Evolutionary conservation across 2,329 filamentous ascomycete species (phyloP), one percentile per base, ranked within the genome.

Genomic region (Fusarium avenaceum): DNA sequence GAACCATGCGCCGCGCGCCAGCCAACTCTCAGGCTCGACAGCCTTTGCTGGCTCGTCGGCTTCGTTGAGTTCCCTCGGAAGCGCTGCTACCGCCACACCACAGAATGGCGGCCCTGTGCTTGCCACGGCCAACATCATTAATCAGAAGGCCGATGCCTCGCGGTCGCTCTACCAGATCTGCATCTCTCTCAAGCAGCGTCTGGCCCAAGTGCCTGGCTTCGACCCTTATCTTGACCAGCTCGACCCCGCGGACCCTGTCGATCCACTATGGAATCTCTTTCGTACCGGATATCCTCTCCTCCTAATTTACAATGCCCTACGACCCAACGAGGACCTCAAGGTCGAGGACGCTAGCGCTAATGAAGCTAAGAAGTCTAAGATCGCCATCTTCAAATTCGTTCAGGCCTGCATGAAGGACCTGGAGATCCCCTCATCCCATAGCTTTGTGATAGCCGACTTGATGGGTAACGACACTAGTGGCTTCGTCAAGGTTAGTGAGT

Each of bases 161-260:
- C 87, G 91, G 62, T 97, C 94, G 13, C 88, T 99, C 24, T 99
- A 97, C 80, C 95, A 98, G 80, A 97, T 97, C 79, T 98, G 96
- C 78, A 87, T 97, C 71, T 89, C 90, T 54, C 84, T 98, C 64
- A 93, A 92, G 77, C 89, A 91, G 80, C 89, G 96, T 67, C 84
- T 99, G 64, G 86, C 89, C 57, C 90, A 91, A 70, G 94, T 98
- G 10, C 94, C 94, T 6, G 91, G 88, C 60, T 97, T 98, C 76
- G 89, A 93, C 66, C 83, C 85, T 19, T 91, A 91, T 77, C 82
- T 97, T 73, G 83, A 87, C 52, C 87, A 94, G 73, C 90, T 96
- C 73, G 87, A 91, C 76, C 85, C 88, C 55, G 85, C 86, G 51
- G 87, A 90, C 67, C 95, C 96, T 4, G 96, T 99, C 58, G 93